Evolutionary conservation across 2,329 filamentous ascomycete genomes (phyloP), one percentile per base, ranked within the genome.

Genomic region (Aspergillus fumigatiaffinis): DNA sequence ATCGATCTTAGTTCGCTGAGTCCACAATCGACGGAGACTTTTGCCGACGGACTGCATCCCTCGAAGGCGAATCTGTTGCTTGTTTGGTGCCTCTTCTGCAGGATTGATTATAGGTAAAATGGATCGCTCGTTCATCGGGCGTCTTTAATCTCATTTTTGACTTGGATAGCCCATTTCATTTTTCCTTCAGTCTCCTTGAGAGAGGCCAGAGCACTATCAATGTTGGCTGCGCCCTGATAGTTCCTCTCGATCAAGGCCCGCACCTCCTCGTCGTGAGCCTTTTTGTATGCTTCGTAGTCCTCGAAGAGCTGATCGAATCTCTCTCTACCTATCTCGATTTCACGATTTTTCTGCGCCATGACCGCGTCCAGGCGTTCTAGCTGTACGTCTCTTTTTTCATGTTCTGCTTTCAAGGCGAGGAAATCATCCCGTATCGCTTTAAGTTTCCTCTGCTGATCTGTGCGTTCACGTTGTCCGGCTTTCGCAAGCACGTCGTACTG

Each of bases 81-180:
- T 28, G 26, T 12, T 32, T 28, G 49, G 23, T 14, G 49, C 9
- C 3, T 21, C 41, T 9, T 20, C 21, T 44, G 41, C 41, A 21
- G 17, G 20, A 14, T n/a, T 42, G 32, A 44, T 21, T 44, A 44
- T 23, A 17, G 12, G 32, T 38, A 38, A 47, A 38, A 42, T 44
- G 54, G 17, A 14, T 53, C 23, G 20, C 9, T 44, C 6, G 29
- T 49, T 61, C 64, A 71, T 51, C 68, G 63, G 48, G 67, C 60
- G 47, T 63, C 67, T 53, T 65, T 67, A 54, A 75, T 63, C 52
- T 74, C 63, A 12, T 62, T 62, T 35, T 76, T 74, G 53, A 80
- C 66, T 38, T 74, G 76, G 52, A 80, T 75, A n/a, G 73, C 73
- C 77, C 79, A 80, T 62, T 71, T 78, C 79, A 81, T 80, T 60